Percentiles rank a stretch among this genome's conserved stretches.
Evolutionary conservation across 192 early-diverging fungal species (phyloP).

Genomic region (Podila epigama): DNA sequence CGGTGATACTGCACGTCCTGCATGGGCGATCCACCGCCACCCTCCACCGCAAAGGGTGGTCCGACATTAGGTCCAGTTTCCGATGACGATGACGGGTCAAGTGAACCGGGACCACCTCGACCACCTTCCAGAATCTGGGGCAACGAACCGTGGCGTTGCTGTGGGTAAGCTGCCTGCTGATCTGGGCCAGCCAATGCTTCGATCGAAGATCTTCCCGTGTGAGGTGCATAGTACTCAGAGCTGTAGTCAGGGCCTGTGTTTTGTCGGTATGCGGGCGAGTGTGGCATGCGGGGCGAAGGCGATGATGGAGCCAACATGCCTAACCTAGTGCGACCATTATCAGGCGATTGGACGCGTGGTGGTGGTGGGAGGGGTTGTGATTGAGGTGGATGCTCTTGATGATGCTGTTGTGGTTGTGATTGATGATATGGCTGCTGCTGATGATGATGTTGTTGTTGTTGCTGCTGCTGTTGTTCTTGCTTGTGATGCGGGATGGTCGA

Average conservation of each 20-base stretch:
- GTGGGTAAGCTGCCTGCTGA: conserved; percentile 4
- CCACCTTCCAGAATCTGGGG: conserved; percentile 18
- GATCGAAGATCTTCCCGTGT: neutral
- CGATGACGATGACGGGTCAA: neutral
- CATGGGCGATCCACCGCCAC: neutral
- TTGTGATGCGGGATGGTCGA: no score
- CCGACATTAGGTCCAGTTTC: neutral
- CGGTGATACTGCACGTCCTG: neutral
- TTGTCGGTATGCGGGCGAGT: no score
- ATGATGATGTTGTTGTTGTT: neutral
- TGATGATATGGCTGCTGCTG: neutral
- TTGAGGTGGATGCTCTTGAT: no score
- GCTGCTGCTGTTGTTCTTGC: no score
- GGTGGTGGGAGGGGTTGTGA: neutral
- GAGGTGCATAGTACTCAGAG: neutral
- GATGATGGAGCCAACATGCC: no score
- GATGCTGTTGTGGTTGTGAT: neutral
- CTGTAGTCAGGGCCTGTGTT: neutral
- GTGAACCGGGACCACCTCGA: no score
- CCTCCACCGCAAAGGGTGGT: neutral
- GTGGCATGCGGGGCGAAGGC: no score
- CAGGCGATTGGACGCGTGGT: neutral
- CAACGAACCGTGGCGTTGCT: conserved; percentile 26
- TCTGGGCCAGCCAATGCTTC: neutral
- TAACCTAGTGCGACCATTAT: neutral